phyloP scores from a whole-genome alignment of 106 monocot species.

The Chionographis japonica region DNA sequence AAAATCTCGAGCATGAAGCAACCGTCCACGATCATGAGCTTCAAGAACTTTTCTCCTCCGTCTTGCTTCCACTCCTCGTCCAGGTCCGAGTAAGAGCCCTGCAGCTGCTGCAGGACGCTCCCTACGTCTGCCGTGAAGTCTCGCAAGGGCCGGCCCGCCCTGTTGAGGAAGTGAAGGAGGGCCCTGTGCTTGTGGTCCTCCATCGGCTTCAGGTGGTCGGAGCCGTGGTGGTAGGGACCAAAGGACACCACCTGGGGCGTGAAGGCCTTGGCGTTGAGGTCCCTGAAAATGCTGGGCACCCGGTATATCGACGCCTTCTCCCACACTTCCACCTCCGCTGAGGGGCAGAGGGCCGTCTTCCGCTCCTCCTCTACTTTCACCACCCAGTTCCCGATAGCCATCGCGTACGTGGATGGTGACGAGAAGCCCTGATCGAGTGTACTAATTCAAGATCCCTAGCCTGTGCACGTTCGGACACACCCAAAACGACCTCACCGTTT shows the following conservation, averaged over 20 bases:
- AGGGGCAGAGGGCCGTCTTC: slow-evolving; percentile 10
- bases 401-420: not conserved
- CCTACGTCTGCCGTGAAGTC: slow-evolving; percentile 35
- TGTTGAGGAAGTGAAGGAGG: slow-evolving; percentile 53
- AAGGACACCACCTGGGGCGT: slow-evolving; percentile 59
- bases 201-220: slow-evolving; percentile 34
- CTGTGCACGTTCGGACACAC: no score
- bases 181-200: slow-evolving; percentile 76
- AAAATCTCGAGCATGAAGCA: slow-evolving; percentile 42
- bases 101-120: slow-evolving; percentile 24
- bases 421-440: no score
- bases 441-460: no score
- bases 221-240: slow-evolving; percentile 67
- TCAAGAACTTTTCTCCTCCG: slow-evolving; percentile 16
- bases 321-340: slow-evolving; percentile 31
- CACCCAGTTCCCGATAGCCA: slow-evolving; percentile 31
- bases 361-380: slow-evolving; percentile 20
- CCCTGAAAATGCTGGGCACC: slow-evolving; percentile 56
- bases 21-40: slow-evolving; percentile 41
- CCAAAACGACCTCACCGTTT: no score
- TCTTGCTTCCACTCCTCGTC: slow-evolving; percentile 26
- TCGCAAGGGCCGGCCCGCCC: slow-evolving; percentile 27
- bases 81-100: slow-evolving; percentile 42
- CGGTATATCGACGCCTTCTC: slow-evolving; percentile 45
- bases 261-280: slow-evolving; percentile 59